A percentile compares a stretch with the other conserved stretches of the same genome.
Conservation (phyloP, 2,329 filamentous ascomycete species). For the Aspergillus brunneoviolaceus region DNA sequence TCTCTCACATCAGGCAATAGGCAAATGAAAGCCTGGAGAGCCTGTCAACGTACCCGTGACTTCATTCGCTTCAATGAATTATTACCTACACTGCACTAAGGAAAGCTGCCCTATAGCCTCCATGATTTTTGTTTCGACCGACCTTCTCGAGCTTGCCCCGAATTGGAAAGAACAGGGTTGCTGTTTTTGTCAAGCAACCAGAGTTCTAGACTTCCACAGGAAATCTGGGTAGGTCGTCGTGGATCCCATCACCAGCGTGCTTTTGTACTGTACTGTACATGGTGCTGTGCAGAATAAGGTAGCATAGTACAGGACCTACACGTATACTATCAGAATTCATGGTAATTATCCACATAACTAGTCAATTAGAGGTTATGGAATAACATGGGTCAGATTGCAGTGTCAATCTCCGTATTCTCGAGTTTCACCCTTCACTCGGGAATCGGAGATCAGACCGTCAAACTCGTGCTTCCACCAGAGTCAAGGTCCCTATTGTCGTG, state of each 20-base stretch:
- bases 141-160: not conserved
- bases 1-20: not conserved
- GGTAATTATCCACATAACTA: not conserved
- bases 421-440: not conserved
- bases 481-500: not conserved
- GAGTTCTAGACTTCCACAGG: not conserved
- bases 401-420: not conserved
- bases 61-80: too few relatives aligned
- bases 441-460: not conserved
- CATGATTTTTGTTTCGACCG: too few relatives aligned
- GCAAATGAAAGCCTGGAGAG: too few relatives aligned
- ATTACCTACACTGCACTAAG: too few relatives aligned
- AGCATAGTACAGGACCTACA: too few relatives aligned
- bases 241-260: too few relatives aligned
- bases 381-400: not conserved
- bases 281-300: too few relatives aligned
- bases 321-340: too few relatives aligned
- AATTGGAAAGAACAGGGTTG: not conserved
- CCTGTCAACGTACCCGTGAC: too few relatives aligned
- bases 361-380: not conserved
- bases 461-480: not conserved
- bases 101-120: too few relatives aligned
- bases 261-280: too few relatives aligned
- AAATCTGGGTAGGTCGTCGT: too few relatives aligned
- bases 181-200: not conserved